phyloP scores from a whole-genome alignment of 352 stramenopile species.

The Thalassiosira oceanica region DNA sequence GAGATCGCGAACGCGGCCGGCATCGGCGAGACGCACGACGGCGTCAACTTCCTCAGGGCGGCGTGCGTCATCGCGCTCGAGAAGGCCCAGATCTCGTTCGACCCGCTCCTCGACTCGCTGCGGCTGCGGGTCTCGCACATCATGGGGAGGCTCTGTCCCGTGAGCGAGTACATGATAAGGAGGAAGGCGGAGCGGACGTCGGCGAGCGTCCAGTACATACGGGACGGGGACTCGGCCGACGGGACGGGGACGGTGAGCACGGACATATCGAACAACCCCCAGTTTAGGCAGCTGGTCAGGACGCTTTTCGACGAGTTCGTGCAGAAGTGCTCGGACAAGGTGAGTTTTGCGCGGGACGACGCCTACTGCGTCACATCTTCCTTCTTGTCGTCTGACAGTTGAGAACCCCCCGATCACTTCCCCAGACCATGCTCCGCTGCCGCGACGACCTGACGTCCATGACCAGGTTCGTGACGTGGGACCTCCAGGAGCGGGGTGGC shows the following conservation, averaged over 20 bases:
- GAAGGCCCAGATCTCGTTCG: conserved; percentile 81
- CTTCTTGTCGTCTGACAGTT: not conserved
- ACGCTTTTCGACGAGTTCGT: conserved; percentile 83
- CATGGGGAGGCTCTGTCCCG: conserved; percentile 81
- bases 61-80: conserved; percentile 85
- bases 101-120: conserved; percentile 78
- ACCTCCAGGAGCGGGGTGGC: conserved; percentile 78
- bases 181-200: conserved; percentile 61
- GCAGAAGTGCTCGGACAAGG: conserved; percentile 66
- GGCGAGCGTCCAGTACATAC: conserved; percentile 32
- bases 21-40: conserved; percentile 83
- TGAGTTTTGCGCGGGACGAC: conserved; percentile 21
- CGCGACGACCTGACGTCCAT: conserved; percentile 82
- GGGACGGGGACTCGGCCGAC: conserved; percentile 19
- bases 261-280: conserved; percentile 62
- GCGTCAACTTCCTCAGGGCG: conserved; percentile 83
- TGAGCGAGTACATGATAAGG: conserved; percentile 81
- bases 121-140: conserved; percentile 75
- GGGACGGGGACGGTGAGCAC: conserved; percentile 23
- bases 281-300: conserved; percentile 73
- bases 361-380: not conserved
- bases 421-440: conserved; percentile 63
- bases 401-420: not conserved
- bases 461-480: conserved; percentile 85
- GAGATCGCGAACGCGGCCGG: conserved; percentile 85